Conservation (phyloP, 2,329 filamentous ascomycete species). For the Epichloe festucae region DNA sequence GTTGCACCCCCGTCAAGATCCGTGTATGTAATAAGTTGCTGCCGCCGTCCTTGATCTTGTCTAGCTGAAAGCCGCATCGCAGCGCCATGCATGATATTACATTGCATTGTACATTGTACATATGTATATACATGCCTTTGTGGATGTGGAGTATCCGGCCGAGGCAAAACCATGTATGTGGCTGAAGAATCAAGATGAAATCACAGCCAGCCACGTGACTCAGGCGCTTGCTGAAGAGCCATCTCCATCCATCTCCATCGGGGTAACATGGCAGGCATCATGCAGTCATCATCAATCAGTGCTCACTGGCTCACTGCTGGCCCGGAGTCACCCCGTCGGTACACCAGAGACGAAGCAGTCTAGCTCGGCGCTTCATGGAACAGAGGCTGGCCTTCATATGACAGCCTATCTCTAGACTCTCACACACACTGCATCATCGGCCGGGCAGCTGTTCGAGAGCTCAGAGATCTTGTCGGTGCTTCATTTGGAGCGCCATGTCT, state of each 20-base stretch:
- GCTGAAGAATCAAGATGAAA: background rate
- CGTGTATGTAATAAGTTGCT: too few species aligned
- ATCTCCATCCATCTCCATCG: background rate
- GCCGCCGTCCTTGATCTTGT: background rate
- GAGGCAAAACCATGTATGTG: background rate
- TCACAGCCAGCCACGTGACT: background rate
- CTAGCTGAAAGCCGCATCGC: slow-evolving; percentile 6
- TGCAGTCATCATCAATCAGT: background rate
- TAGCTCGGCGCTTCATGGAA: background rate
- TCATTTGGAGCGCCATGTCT: too few species aligned
- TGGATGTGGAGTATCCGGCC: background rate
- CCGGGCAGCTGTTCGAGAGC: too few species aligned
- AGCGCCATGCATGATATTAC: too few species aligned
- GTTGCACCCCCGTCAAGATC: too few species aligned
- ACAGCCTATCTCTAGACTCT: too few species aligned
- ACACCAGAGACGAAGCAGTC: background rate
- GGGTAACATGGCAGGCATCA: too few species aligned
- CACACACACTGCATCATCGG: too few species aligned
- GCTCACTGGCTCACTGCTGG: too few species aligned
- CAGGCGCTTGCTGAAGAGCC: background rate
- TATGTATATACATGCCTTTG: background rate
- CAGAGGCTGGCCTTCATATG: background rate
- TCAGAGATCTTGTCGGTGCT: too few species aligned
- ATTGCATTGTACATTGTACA: too few species aligned
- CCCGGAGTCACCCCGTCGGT: background rate